phyloP scores from a whole-genome alignment of 2,329 filamentous ascomycete genomes.

The Mycosphaerella sp. region DNA sequence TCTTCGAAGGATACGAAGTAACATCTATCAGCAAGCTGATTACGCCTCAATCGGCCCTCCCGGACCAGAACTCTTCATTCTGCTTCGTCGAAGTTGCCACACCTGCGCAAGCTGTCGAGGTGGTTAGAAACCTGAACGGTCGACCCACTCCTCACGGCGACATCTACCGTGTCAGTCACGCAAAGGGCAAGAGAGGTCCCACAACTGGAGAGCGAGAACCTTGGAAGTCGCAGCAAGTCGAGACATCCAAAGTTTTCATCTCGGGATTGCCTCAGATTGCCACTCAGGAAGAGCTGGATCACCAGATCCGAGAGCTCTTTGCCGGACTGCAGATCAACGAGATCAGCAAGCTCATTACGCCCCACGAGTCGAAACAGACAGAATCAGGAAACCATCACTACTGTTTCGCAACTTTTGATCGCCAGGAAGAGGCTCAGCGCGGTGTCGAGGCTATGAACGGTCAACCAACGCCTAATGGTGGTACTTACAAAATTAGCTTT shows the following conservation, averaged over 20 bases:
- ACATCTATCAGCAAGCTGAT: slow-evolving; percentile 45
- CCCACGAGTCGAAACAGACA: slow-evolving; percentile 11
- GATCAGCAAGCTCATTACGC: slow-evolving; percentile 42
- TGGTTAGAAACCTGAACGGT: slow-evolving; percentile 23
- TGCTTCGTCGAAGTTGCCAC: slow-evolving; percentile 31
- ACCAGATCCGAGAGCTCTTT: slow-evolving; percentile 42
- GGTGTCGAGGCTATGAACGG: slow-evolving; percentile 26
- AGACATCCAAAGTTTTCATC: slow-evolving; percentile 34
- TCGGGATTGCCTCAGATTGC: slow-evolving; percentile 43
- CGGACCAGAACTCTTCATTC: slow-evolving; percentile 18
- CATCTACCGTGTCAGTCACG: slow-evolving; percentile 20
- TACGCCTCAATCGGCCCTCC: slow-evolving; percentile 13
- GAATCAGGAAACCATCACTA: slow-evolving; percentile 23
- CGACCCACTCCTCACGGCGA: slow-evolving; percentile 21
- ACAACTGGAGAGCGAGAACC: not conserved
- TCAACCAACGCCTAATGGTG: slow-evolving; percentile 20
- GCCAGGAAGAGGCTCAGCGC: slow-evolving; percentile 23
- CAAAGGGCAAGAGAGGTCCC: slow-evolving; percentile 12
- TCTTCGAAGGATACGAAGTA: slow-evolving; percentile 43
- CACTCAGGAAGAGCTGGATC: slow-evolving; percentile 39
- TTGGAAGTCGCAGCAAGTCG: not conserved
- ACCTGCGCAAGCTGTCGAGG: slow-evolving; percentile 25
- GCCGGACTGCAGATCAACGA: slow-evolving; percentile 41
- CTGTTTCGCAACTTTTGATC: slow-evolving; percentile 31
- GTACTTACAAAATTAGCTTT: slow-evolving; percentile 20